A percentile compares a stretch with the other conserved stretches of the same genome.
These are phyloP conservation scores for Populus alba DNA, from an alignment of 345 rosid species.

Conservation along the genomic window DNA sequence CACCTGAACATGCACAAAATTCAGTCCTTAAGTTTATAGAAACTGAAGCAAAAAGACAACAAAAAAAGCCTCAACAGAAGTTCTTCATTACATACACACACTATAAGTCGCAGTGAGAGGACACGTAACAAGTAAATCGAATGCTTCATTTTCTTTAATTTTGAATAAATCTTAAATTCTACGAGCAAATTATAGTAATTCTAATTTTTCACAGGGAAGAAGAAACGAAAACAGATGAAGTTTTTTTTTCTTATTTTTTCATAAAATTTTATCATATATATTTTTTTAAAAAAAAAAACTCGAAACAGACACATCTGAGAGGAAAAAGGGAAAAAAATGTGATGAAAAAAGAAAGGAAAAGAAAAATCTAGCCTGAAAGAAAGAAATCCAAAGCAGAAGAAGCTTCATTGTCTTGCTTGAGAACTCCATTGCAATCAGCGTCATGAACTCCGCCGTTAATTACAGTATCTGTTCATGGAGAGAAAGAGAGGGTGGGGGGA, in stretches of 20 bases:
- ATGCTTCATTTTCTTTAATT: not conserved
- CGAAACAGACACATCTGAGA: not conserved
- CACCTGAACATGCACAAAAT: conserved; percentile 42
- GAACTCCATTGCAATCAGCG: conserved; percentile 19
- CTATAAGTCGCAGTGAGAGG: not conserved
- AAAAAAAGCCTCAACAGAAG: not conserved
- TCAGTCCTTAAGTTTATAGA: not conserved
- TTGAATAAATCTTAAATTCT: no score
- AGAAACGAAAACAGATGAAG: no score
- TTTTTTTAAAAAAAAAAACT: not conserved
- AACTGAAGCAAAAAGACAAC: not conserved
- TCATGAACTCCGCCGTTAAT: not conserved
- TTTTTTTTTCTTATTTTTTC: no score
- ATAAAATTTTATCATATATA: no score
- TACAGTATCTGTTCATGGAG: not conserved
- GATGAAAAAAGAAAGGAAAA: not conserved
- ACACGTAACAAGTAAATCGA: not conserved
- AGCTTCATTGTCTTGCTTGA: conserved; percentile 20
- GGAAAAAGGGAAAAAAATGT: not conserved
- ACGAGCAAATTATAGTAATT: not conserved
- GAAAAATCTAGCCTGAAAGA: conserved; percentile 41
- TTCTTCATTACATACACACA: no score
- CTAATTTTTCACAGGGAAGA: not conserved
- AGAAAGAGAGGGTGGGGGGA: conserved; percentile 1
- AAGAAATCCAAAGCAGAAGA: conserved; percentile 19